A percentile compares a stretch with the other conserved stretches of the same genome.
Conservation (phyloP, 352 stramenopile species). For the Phytophthora nicotianae region DNA sequence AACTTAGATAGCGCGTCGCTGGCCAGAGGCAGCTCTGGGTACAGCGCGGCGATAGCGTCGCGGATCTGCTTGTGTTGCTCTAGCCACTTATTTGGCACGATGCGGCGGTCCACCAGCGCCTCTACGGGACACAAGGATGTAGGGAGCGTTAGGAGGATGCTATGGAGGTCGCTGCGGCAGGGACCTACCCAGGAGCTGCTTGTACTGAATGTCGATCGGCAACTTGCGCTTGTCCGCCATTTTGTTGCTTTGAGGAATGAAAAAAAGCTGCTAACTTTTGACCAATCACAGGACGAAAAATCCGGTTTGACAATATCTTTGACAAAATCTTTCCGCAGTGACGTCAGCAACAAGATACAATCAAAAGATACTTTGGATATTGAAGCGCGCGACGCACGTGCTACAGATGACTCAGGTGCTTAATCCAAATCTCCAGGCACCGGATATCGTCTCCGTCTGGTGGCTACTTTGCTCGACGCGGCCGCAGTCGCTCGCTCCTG, state of each 20-base stretch:
- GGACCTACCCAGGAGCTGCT: constrained; percentile 71
- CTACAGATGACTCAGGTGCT: constrained; percentile 2
- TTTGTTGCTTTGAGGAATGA: constrained; percentile 11
- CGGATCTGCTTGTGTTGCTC: constrained; percentile 71
- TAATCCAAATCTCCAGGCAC: constrained; percentile 6
- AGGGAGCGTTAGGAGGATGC: neutral
- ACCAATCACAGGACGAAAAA: constrained; percentile 20
- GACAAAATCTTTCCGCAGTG: constrained; percentile 13
- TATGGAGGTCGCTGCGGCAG: neutral
- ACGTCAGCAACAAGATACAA: constrained; percentile 1
- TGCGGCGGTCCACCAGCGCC: constrained; percentile 69
- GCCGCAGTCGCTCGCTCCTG: neutral
- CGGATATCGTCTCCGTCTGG: constrained; percentile 7
- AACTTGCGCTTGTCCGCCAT: constrained; percentile 69
- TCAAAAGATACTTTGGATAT: constrained; percentile 28
- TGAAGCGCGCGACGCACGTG: constrained; percentile 20
- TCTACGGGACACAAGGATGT: constrained; percentile 37
- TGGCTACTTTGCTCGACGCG: neutral
- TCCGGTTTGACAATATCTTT: neutral
- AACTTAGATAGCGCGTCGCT: constrained; percentile 57
- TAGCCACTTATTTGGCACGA: constrained; percentile 74
- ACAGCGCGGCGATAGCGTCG: constrained; percentile 60
- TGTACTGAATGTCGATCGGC: constrained; percentile 84
- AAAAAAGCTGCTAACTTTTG: constrained; percentile 5
- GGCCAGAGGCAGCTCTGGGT: constrained; percentile 49